Evolutionary conservation across 306 rosid genomes (phyloP).

Genomic region (Inga laurina): DNA sequence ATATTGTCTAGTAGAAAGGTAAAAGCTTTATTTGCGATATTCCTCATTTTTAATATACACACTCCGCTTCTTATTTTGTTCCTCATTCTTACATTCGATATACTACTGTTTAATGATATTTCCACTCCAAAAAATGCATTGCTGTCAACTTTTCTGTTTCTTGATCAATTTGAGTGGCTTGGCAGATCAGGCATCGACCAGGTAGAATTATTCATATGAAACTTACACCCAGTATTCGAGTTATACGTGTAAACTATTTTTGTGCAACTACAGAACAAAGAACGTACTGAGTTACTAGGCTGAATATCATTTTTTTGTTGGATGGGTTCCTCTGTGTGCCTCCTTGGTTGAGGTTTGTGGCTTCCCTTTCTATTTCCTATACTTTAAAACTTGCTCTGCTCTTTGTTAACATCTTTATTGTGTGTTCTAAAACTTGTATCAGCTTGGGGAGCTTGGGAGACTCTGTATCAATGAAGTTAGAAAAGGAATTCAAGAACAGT

Average conservation of each 20-base stretch:
- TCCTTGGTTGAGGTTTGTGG: slow-evolving; percentile 79
- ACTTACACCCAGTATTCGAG: not conserved
- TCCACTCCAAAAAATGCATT: slow-evolving; percentile 74
- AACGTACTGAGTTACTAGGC: slow-evolving; percentile 69
- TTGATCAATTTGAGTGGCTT: too few species aligned
- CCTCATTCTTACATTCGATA: not conserved
- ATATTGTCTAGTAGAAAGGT: slow-evolving; percentile 80
- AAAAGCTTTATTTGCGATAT: too few species aligned
- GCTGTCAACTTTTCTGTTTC: too few species aligned
- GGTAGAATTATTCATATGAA: too few species aligned
- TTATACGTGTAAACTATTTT: not conserved
- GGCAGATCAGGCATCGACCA: too few species aligned
- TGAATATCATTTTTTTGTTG: slow-evolving; percentile 88
- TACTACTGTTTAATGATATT: too few species aligned
- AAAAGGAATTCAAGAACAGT: too few species aligned
- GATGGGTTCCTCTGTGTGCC: slow-evolving; percentile 82
- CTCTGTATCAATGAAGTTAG: slow-evolving; percentile 53
- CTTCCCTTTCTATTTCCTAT: not conserved
- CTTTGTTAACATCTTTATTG: slow-evolving; percentile 11
- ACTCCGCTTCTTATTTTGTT: not conserved
- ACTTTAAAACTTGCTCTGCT: not conserved
- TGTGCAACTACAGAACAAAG: slow-evolving; percentile 65
- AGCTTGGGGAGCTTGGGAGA: slow-evolving; percentile 95
- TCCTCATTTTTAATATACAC: too few species aligned
- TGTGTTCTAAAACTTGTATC: slow-evolving; percentile 32